Conservation (phyloP, 2,329 filamentous ascomycete species). For the Fusarium sp. region DNA sequence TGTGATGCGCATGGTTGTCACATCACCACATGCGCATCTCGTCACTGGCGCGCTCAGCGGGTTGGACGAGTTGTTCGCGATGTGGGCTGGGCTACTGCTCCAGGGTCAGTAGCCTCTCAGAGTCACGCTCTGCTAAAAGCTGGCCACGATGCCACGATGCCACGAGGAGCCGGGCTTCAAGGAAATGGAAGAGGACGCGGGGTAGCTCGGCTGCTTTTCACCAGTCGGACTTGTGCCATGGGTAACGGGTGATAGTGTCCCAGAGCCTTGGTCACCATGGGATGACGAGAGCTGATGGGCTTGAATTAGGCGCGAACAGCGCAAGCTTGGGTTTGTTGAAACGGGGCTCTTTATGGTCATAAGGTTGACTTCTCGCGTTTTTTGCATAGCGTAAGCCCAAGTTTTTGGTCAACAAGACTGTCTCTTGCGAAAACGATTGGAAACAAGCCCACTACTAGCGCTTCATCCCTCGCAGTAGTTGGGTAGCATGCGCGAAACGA, state of each 20-base stretch:
- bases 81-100: constrained; percentile 23
- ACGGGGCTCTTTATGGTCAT: constrained; percentile 11
- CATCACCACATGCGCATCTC: constrained; percentile 50
- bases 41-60: constrained; percentile 48
- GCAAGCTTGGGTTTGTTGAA: constrained; percentile 19
- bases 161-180: constrained; percentile 22
- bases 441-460: constrained; percentile 40
- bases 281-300: constrained; percentile 30
- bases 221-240: constrained; percentile 33
- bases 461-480: constrained; percentile 50
- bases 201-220: constrained; percentile 30
- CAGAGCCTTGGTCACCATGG: constrained; percentile 23
- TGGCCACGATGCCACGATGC: constrained; percentile 39
- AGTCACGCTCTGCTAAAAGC: constrained; percentile 13
- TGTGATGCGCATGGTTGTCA: constrained; percentile 51
- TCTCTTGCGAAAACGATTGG: constrained; percentile 11
- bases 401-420: constrained; percentile 16
- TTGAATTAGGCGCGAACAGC: constrained; percentile 27
- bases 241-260: constrained; percentile 26
- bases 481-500: constrained; percentile 39
- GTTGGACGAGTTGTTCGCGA: constrained; percentile 36
- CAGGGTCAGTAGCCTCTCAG: constrained; percentile 21
- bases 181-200: constrained; percentile 26
- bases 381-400: not conserved
- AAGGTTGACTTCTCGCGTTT: constrained; percentile 3